Evolutionary conservation across 2,329 filamentous ascomycete genomes (phyloP).

Genomic region (Colletotrichum gigasporum): DNA sequence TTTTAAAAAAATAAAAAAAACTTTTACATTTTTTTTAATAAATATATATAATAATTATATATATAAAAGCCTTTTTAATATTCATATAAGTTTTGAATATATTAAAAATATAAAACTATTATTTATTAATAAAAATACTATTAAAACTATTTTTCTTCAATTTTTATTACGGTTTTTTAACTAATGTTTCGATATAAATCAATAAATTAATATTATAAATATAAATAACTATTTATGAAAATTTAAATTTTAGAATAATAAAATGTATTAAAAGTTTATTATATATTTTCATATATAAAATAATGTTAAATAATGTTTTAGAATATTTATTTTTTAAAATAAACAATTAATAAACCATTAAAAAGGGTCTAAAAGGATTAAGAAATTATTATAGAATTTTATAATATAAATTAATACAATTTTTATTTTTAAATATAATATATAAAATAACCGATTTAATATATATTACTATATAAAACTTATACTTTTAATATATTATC

Average conservation of each 20-base stretch:
- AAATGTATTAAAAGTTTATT: neutral
- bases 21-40: no score
- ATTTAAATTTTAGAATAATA: no score
- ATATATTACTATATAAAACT: neutral
- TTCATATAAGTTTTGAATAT: neutral
- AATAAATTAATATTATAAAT: neutral
- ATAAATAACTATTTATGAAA: no score
- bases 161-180: no score
- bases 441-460: neutral
- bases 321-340: neutral
- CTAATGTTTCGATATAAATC: no score
- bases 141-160: neutral
- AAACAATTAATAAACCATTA: neutral
- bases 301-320: neutral
- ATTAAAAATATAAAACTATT: no score
- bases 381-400: neutral
- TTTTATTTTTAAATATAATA: neutral
- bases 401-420: neutral
- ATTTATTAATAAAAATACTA: neutral
- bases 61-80: neutral
- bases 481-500: neutral
- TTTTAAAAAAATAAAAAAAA: neutral
- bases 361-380: neutral
- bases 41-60: neutral
- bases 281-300: neutral